Conservation (phyloP, 805 yeast genomes). For the Cyberlindnera galapagoensis region DNA sequence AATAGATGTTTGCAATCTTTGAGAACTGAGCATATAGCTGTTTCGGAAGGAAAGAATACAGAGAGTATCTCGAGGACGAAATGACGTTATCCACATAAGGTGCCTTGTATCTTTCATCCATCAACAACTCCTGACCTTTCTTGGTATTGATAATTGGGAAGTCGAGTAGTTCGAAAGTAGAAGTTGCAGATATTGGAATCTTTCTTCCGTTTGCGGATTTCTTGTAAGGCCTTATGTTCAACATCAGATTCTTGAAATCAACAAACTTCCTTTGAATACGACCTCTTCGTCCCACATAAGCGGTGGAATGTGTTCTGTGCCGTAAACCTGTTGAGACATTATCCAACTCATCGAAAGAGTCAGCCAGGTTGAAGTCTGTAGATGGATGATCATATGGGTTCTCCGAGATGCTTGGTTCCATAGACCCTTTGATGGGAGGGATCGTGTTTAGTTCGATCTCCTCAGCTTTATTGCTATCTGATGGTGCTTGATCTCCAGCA, state of each 20-base stretch:
- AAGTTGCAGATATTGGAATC: constrained; percentile 56
- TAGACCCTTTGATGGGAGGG: no score
- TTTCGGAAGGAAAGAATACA: constrained; percentile 78
- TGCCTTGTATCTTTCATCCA: constrained; percentile 63
- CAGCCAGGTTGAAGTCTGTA: not conserved
- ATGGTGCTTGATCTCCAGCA: no score
- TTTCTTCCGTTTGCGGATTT: constrained; percentile 65
- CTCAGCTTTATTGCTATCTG: constrained; percentile 1
- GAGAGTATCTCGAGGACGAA: constrained; percentile 81
- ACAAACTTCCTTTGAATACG: constrained; percentile 11
- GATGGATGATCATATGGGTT: not conserved
- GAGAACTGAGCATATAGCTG: constrained; percentile 89
- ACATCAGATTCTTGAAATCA: constrained; percentile 29
- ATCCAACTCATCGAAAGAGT: not conserved
- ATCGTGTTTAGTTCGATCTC: constrained; percentile 8
- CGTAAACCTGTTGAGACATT: constrained; percentile 2
- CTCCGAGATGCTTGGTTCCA: no score
- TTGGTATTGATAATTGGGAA: constrained; percentile 20
- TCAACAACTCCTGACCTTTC: constrained; percentile 29
- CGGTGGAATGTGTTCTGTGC: constrained; percentile 4
- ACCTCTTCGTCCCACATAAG: constrained; percentile 22
- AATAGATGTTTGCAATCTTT: constrained; percentile 86
- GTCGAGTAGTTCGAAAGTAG: constrained; percentile 25
- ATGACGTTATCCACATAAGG: constrained; percentile 65
- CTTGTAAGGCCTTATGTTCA: constrained; percentile 41